A percentile compares a stretch with the other conserved stretches of the same genome.
These are phyloP conservation scores for Candida tetrigidarum DNA, from an alignment of 1,139 yeast genomes.

Conservation along the genomic window DNA sequence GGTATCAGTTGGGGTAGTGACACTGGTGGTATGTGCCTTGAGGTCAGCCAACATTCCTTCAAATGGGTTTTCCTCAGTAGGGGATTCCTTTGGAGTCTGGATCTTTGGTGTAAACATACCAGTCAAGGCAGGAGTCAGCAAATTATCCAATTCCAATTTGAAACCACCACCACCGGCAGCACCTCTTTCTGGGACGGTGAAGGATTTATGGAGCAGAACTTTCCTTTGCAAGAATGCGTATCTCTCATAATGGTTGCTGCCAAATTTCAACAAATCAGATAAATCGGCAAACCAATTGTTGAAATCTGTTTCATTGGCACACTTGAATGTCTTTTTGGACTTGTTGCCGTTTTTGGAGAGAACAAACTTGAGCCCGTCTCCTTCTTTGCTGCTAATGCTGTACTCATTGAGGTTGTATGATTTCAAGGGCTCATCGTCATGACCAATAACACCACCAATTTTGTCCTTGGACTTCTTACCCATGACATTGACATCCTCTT, in stretches of 20 bases:
- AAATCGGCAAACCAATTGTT: slow-evolving; percentile 44
- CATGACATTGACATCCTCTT: slow-evolving; percentile 22
- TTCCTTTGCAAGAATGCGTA: slow-evolving; percentile 32
- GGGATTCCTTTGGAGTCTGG: slow-evolving; percentile 35
- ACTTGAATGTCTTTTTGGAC: slow-evolving; percentile 43
- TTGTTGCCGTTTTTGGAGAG: slow-evolving; percentile 32
- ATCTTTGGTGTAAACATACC: slow-evolving; percentile 47
- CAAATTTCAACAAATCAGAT: slow-evolving; percentile 42
- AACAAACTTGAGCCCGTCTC: slow-evolving; percentile 38
- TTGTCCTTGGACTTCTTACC: slow-evolving; percentile 29
- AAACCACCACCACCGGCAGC: too few relatives aligned
- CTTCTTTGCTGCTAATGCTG: slow-evolving; percentile 37
- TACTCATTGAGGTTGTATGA: slow-evolving; percentile 50
- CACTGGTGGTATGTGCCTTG: slow-evolving; percentile 10
- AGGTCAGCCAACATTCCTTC: slow-evolving; percentile 32
- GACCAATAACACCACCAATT: slow-evolving; percentile 47
- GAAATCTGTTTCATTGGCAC: slow-evolving; percentile 36
- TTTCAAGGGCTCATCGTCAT: slow-evolving; percentile 44
- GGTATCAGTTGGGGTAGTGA: slow-evolving; percentile 18
- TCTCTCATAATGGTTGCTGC: slow-evolving; percentile 36
- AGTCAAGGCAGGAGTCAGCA: slow-evolving; percentile 14
- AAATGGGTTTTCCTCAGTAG: slow-evolving; percentile 42
- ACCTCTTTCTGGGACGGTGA: slow-evolving; percentile 5
- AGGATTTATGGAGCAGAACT: slow-evolving; percentile 7
- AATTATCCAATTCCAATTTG: slow-evolving; percentile 11